Percentiles rank a stretch among this genome's conserved stretches.
These are phyloP conservation scores for Globisporangium carolinianum DNA, from an alignment of 352 stramenopile genomes.

Conservation along the genomic window DNA sequence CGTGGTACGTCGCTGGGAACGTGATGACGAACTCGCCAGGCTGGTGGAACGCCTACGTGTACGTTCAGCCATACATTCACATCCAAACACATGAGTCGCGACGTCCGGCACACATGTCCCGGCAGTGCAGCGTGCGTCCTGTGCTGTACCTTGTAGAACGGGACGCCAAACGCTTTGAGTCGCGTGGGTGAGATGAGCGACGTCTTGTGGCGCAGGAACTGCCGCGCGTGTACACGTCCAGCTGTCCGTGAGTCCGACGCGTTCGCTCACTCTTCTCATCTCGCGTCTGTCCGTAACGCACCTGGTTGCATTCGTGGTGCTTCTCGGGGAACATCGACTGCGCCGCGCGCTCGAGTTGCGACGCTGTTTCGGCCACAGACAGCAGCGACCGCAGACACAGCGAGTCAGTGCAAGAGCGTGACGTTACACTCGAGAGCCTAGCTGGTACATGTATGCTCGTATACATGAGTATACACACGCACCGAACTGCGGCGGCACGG, in stretches of 20 bases:
- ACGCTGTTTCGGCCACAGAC: slow-evolving; percentile 13
- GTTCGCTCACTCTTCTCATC: not conserved
- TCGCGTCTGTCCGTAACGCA: slow-evolving; percentile 9
- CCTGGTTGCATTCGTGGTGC: slow-evolving; percentile 67
- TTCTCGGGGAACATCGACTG: slow-evolving; percentile 87
- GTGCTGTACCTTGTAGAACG: slow-evolving; percentile 49
- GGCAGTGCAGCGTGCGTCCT: not conserved
- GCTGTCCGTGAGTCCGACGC: not conserved
- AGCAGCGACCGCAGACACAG: not conserved
- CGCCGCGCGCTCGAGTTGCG: slow-evolving; percentile 77
- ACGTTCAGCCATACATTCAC: not conserved
- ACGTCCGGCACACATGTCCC: not conserved
- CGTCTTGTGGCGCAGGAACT: slow-evolving; percentile 93
- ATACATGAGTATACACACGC: not conserved
- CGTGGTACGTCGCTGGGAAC: slow-evolving; percentile 85
- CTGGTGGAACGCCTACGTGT: slow-evolving; percentile 57
- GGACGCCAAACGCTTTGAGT: slow-evolving; percentile 79
- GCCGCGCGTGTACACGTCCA: not conserved
- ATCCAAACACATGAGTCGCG: not conserved
- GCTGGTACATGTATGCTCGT: too few relatives aligned
- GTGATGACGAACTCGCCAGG: slow-evolving; percentile 91
- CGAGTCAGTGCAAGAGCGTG: not conserved
- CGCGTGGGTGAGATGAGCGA: slow-evolving; percentile 82
- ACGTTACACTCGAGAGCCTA: too few relatives aligned
- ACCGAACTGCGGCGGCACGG: slow-evolving; percentile 69